Evolutionary conservation across 331 rosid genomes (phyloP), one percentile per base, ranked within the genome.

Genomic region (Rhamnella rubrinervis): DNA sequence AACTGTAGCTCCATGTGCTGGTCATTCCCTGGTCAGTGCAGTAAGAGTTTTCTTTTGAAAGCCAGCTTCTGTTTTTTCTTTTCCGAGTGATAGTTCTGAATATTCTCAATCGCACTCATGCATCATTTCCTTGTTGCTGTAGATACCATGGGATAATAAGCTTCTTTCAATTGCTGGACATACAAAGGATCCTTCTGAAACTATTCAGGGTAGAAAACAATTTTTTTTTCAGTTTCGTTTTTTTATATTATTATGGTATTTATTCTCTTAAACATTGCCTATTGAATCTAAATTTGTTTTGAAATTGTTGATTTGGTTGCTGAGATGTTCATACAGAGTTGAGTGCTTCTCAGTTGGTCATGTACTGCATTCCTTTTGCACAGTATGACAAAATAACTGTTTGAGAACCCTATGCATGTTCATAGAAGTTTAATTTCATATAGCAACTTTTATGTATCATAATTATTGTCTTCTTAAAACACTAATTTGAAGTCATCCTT

Each of bases 1-100:
- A 53, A 76, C 87, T 71, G 75, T 79, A 78, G 44, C 80, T 52
- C 92, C 93, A 51, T 85, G 96, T 46, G 97, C 98, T 51, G 98
- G 97, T 74, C 97, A 93, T 85, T 93, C 98, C 71, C 76, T 90
- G 97, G 98, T 92, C 77, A 70, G 97, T 87, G 61, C 67, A 60
- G 53, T 52, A 70, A 51, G 10, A 55, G 50, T 52, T 20, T 55
- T 49, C 20, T 28, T 66, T 65, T 59, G 28, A 23, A 20, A 35
- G 55, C 47, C 40, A 52, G 59, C 53, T 64, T 25, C 38, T 64
- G 38, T 40, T 5, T 2, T 18, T 67, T 25, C 16, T 60, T 78
- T 31, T 52, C 8, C n/a, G 6, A 41, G 58, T 28, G 49, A 53
- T 16, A 25, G 9, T 21, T 40, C 66, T 25, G 46, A 46, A 55